Evolutionary conservation across 179 eudicot genomes (phyloP).

Genomic region (Carnegiea gigantea): DNA sequence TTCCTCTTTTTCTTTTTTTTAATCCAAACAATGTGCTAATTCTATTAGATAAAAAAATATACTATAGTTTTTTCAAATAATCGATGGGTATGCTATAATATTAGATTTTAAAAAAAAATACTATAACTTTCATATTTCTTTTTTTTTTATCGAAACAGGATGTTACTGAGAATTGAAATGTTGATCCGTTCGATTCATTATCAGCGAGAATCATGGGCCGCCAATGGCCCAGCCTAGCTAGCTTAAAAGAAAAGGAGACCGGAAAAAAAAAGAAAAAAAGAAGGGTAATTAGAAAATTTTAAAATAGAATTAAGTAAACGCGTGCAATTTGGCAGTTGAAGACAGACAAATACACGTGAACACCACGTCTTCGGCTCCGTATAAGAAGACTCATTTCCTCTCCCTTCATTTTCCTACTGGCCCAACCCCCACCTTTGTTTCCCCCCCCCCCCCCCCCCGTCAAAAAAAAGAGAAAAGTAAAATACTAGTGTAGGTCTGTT

Average conservation of each 20-base stretch:
- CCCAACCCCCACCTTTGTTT: not conserved
- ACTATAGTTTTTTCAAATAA: no score
- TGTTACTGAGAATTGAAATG: no score
- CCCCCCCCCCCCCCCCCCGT: no score
- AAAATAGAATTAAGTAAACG: not conserved
- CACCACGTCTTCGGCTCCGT: not conserved
- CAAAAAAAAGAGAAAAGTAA: no score
- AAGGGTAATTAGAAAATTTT: not conserved
- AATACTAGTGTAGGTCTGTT: no score
- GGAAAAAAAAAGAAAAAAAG: no score
- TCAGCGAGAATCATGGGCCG: not conserved
- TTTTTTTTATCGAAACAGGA: no score
- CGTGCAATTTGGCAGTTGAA: slow-evolving; percentile 1
- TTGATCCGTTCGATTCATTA: not conserved
- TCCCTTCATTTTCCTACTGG: not conserved
- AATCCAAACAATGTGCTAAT: no score
- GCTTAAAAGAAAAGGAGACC: not conserved
- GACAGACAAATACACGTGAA: slow-evolving; percentile 23
- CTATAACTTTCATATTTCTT: no score
- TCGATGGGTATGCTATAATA: not conserved
- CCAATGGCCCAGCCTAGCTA: not conserved
- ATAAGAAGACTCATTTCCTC: not conserved
- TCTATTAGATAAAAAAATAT: no score
- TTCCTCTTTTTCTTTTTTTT: no score
- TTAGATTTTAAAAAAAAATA: no score